phyloP scores from a whole-genome alignment of 1,284 basidiomycete genomes.

The Rhodotorula sp. region DNA sequence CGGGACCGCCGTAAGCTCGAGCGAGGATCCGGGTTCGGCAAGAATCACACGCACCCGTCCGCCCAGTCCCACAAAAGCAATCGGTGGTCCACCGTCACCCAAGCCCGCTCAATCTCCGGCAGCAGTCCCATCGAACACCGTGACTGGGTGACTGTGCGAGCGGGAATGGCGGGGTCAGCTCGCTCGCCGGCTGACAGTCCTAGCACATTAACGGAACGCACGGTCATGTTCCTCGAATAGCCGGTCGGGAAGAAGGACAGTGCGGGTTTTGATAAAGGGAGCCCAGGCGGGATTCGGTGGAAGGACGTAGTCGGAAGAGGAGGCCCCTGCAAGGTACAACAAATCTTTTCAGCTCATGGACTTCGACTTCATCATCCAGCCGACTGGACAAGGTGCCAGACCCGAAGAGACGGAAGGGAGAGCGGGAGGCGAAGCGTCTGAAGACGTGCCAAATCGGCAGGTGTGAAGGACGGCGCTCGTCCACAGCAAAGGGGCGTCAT shows the following conservation, averaged over 20 bases:
- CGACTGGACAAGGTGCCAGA: no score
- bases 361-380: no score
- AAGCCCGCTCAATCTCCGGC: conserved; percentile 89
- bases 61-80: conserved; percentile 96
- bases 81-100: conserved; percentile 93
- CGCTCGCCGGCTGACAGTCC: background rate
- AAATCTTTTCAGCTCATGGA: no score
- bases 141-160: conserved; percentile 24
- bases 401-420: no score
- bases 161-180: background rate
- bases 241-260: conserved; percentile 74
- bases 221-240: conserved; percentile 78
- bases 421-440: no score
- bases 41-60: conserved; percentile 62
- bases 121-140: conserved; percentile 74
- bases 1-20: conserved; percentile 16
- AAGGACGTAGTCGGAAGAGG: conserved; percentile 60
- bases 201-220: conserved; percentile 50
- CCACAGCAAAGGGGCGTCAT: no score
- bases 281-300: conserved; percentile 73
- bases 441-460: no score
- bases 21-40: background rate
- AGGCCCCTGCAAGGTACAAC: conserved; percentile 36
- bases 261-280: conserved; percentile 74
- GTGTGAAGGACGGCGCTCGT: background rate